Evolutionary conservation across 306 rosid genomes (phyloP).

Genomic region (Alnus rubra): DNA sequence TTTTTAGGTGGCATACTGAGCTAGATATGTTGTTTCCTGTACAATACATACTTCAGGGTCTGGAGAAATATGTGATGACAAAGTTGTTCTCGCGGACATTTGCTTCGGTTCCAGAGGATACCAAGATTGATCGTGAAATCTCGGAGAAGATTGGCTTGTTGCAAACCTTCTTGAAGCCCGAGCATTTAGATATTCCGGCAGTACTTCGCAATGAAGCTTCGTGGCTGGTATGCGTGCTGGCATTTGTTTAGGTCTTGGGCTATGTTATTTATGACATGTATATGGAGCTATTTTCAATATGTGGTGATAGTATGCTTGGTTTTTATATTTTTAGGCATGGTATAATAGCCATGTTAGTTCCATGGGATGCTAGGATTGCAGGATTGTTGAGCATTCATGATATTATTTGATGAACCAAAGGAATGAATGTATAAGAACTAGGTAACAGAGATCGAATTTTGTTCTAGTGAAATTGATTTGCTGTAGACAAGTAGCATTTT

Average conservation of each 20-base stretch:
- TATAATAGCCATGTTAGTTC: not conserved
- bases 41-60: constrained; percentile 40
- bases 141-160: constrained; percentile 48
- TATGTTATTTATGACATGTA: not conserved
- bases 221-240: constrained; percentile 52
- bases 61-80: constrained; percentile 74
- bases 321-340: not conserved
- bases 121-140: constrained; percentile 48
- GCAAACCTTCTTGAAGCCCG: constrained; percentile 67
- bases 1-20: constrained; percentile 5
- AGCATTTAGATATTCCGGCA: constrained; percentile 66
- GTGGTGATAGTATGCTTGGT: not conserved
- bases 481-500: not conserved
- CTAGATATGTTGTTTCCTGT: not conserved
- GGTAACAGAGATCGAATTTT: not conserved
- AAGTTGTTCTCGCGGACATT: constrained; percentile 66
- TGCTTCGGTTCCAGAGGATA: constrained; percentile 49
- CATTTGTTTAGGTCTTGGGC: not conserved
- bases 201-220: constrained; percentile 57
- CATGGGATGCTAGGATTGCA: not conserved
- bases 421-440: not conserved
- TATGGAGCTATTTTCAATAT: not conserved
- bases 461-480: not conserved
- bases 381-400: not conserved
- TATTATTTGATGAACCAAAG: not conserved